Evolutionary conservation across 1,139 yeast species (phyloP).

Genomic region (Pneumocystis wakefieldiae): DNA sequence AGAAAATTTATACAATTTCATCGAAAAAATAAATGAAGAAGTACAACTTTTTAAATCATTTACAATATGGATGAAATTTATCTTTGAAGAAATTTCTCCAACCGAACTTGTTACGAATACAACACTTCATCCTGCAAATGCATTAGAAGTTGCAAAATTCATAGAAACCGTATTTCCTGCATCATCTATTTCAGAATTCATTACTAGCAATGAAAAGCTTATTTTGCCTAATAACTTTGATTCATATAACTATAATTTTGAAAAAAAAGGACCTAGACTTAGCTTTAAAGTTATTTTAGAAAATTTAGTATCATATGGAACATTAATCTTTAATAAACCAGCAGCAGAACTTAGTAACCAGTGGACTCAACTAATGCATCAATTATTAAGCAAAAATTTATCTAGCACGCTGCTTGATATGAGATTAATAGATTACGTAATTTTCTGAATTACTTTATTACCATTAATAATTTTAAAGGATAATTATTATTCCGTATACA

Average conservation of each 20-base stretch:
- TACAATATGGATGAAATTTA: constrained; percentile 13
- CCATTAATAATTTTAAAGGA: background rate
- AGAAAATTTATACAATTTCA: constrained; percentile 4
- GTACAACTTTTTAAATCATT: constrained; percentile 11
- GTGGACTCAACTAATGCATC: background rate
- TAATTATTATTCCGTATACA: background rate
- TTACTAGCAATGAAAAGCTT: background rate
- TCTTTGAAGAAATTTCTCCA: constrained; percentile 10
- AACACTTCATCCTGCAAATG: background rate
- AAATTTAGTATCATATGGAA: background rate
- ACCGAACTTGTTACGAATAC: background rate
- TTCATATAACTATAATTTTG: background rate
- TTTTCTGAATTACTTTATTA: background rate
- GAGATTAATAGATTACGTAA: background rate
- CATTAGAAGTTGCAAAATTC: background rate
- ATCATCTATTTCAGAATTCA: background rate
- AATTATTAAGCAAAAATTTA: background rate
- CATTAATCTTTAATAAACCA: background rate
- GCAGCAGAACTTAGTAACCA: background rate
- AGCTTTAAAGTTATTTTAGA: background rate
- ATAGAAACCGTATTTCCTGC: background rate
- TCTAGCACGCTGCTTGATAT: background rate
- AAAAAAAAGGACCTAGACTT: background rate
- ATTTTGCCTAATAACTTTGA: background rate
- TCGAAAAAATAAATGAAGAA: constrained; percentile 9